Conservation (phyloP, 1,284 basidiomycete genomes). For the Trichosporon sp. region DNA sequence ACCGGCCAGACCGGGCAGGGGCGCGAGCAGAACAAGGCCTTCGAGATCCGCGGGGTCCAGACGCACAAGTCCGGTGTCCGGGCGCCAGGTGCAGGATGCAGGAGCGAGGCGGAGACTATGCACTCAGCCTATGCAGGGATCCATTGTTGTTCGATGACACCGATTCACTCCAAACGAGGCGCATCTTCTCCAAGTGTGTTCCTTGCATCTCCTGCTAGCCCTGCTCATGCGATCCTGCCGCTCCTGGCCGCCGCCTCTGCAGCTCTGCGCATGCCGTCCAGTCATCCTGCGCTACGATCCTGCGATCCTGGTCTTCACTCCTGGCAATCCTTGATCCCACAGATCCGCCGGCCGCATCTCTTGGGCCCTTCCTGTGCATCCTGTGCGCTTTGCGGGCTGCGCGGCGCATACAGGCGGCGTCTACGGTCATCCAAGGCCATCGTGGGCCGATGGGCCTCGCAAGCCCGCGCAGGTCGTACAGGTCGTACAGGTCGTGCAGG, state of each 20-base stretch:
- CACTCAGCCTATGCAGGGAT: slow-evolving; percentile 7
- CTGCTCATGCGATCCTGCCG: not conserved
- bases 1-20: not conserved
- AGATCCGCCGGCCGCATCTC: not conserved
- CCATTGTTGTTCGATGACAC: slow-evolving; percentile 7
- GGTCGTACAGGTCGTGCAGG: too few species aligned
- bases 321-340: slow-evolving; percentile 4
- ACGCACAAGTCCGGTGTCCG: not conserved
- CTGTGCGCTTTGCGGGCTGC: not conserved
- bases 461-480: not conserved
- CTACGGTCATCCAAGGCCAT: not conserved
- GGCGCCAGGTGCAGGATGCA: not conserved
- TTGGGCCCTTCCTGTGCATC: not conserved
- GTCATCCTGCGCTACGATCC: not conserved
- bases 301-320: slow-evolving; percentile 1
- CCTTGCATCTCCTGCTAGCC: too few species aligned
- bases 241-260: not conserved
- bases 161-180: slow-evolving; percentile 14
- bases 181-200: not conserved
- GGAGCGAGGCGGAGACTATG: slow-evolving; percentile 4
- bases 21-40: not conserved
- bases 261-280: not conserved
- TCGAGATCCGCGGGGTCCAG: slow-evolving; percentile 3
- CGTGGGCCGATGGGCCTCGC: not conserved
- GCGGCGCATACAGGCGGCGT: not conserved